Conservation (phyloP, 768 basidiomycete genomes). For the Lentinula guzmanii region DNA sequence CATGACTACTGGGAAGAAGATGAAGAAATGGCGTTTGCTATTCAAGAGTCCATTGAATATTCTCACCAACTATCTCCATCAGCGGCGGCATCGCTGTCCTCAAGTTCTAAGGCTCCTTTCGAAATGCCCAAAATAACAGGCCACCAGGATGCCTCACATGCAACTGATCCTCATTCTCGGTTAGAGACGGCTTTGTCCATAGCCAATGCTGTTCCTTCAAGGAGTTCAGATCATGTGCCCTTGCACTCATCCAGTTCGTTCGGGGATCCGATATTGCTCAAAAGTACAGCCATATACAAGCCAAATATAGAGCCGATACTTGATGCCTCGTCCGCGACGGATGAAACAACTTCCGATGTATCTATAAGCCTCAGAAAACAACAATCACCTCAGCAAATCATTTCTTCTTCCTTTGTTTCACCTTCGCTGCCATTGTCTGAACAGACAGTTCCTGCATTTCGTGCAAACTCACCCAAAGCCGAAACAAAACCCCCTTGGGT, state of each 20-base stretch:
- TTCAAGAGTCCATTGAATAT: constrained; percentile 53
- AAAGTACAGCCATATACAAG: neutral
- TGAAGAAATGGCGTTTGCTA: constrained; percentile 49
- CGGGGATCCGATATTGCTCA: neutral
- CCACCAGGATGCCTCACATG: constrained; percentile 14
- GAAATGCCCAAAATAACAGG: neutral
- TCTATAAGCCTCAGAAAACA: neutral
- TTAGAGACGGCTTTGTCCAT: constrained; percentile 66
- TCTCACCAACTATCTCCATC: constrained; percentile 11
- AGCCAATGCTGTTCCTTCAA: constrained; percentile 46
- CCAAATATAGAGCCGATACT: neutral
- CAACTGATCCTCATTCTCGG: constrained; percentile 42
- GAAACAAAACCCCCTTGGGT: neutral
- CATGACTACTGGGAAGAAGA: constrained; percentile 27
- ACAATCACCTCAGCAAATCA: neutral
- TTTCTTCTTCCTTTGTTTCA: neutral
- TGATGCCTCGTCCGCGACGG: neutral
- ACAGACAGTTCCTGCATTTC: neutral
- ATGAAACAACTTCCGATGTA: neutral
- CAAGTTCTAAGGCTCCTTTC: neutral
- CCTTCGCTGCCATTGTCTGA: neutral
- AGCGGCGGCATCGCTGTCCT: constrained; percentile 13
- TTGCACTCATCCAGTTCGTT: neutral
- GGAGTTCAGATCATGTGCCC: neutral
- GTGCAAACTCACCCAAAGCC: neutral